Conservation (phyloP, 2,329 filamentous ascomycete genomes). For the Xylaria sp. region DNA sequence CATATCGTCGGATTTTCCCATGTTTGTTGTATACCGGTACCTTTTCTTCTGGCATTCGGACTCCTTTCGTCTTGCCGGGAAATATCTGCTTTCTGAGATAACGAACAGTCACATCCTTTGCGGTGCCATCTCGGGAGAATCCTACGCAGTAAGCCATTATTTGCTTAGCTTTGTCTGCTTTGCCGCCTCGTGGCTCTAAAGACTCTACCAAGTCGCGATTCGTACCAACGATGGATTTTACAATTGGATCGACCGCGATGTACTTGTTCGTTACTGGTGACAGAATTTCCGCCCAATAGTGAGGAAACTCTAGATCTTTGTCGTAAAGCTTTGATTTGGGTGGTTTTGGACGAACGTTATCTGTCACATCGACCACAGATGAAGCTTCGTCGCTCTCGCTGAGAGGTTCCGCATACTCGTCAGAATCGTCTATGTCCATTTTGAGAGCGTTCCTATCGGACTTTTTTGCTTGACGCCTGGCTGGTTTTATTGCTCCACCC, state of each 20-base stretch:
- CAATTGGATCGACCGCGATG: constrained; percentile 80
- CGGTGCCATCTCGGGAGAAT: constrained; percentile 84
- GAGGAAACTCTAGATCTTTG: constrained; percentile 81
- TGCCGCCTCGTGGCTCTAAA: constrained; percentile 84
- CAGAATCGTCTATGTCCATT: constrained; percentile 56
- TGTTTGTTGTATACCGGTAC: constrained; percentile 80
- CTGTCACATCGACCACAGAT: constrained; percentile 68
- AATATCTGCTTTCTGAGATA: constrained; percentile 85
- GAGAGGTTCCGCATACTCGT: constrained; percentile 60
- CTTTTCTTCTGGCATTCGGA: constrained; percentile 81
- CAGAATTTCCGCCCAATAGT: constrained; percentile 92
- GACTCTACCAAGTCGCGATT: constrained; percentile 77
- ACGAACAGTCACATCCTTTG: constrained; percentile 92
- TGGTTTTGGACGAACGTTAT: constrained; percentile 56
- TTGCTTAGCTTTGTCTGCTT: constrained; percentile 87
- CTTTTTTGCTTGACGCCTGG: constrained; percentile 43
- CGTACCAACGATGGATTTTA: constrained; percentile 75
- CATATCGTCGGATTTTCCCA: constrained; percentile 80
- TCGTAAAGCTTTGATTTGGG: constrained; percentile 68
- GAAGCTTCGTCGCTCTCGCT: constrained; percentile 69
- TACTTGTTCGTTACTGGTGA: constrained; percentile 84
- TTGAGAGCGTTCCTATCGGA: constrained; percentile 44
- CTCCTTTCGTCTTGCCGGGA: constrained; percentile 90
- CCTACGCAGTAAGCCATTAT: constrained; percentile 90
- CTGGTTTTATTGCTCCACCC: constrained; percentile 38